phyloP scores from a whole-genome alignment of 2,329 filamentous ascomycete species.

The Emmonsiellopsis sp. region DNA sequence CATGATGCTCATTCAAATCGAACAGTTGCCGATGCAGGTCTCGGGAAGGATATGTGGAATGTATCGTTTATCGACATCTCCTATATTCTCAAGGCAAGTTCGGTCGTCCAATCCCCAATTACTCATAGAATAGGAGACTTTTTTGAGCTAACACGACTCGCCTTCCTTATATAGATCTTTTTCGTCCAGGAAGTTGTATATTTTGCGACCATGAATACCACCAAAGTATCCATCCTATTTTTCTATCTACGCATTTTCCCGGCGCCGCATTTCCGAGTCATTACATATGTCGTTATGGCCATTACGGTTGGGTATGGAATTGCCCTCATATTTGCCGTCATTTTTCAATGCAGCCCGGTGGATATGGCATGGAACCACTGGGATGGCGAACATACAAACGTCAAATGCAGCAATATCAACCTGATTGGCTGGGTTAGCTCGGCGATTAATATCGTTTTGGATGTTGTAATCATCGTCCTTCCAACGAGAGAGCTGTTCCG shows the following conservation, averaged over 20 bases:
- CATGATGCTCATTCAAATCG: background rate
- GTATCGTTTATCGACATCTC: background rate
- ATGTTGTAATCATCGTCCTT: background rate
- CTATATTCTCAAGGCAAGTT: background rate
- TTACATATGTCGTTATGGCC: slow-evolving; percentile 10
- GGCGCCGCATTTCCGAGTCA: slow-evolving; percentile 11
- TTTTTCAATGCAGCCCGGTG: slow-evolving; percentile 20
- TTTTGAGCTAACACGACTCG: background rate
- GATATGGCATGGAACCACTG: slow-evolving; percentile 17
- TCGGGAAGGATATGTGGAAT: slow-evolving; percentile 1
- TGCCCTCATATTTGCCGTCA: slow-evolving; percentile 18
- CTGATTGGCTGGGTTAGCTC: background rate
- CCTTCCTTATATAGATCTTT: background rate
- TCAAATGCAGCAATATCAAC: slow-evolving; percentile 1
- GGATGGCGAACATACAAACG: background rate
- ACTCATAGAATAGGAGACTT: background rate
- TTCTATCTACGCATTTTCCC: slow-evolving; percentile 23
- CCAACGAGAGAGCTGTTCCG: background rate
- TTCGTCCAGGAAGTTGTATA: slow-evolving; percentile 15
- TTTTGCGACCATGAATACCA: slow-evolving; percentile 21
- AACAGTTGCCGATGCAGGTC: slow-evolving; percentile 1
- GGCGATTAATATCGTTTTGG: background rate
- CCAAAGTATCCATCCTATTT: slow-evolving; percentile 24
- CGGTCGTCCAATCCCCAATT: background rate
- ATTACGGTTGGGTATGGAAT: slow-evolving; percentile 14